Evolutionary conservation across 2,329 filamentous ascomycete genomes (phyloP).

Genomic region (Bipolaris zeicola): DNA sequence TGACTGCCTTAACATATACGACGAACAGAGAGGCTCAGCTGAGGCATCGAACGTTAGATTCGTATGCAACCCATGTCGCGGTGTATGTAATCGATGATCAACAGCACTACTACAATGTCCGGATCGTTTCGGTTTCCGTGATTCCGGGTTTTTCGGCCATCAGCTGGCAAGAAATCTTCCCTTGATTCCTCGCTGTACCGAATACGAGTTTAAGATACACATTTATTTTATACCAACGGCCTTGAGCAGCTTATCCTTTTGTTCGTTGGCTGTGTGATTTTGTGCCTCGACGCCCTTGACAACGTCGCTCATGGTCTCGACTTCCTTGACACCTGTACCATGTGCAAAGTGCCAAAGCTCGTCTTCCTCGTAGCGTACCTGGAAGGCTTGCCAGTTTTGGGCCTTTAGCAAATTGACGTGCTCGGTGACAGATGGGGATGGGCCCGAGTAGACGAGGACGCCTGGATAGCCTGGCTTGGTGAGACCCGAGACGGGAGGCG

Average conservation of each 20-base stretch:
- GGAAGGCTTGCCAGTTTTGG: constrained; percentile 55
- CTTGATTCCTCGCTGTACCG: background rate
- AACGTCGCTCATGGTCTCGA: constrained; percentile 53
- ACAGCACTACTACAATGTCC: background rate
- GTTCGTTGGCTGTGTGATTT: constrained; percentile 7
- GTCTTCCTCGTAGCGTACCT: constrained; percentile 50
- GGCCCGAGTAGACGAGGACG: constrained; percentile 52
- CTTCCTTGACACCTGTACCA: constrained; percentile 49
- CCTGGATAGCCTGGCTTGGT: constrained; percentile 57
- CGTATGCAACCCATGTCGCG: too few species aligned
- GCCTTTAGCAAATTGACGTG: constrained; percentile 52
- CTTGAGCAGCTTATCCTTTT: constrained; percentile 41
- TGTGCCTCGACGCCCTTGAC: constrained; percentile 44
- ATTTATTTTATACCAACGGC: constrained; percentile 44
- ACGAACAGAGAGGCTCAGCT: too few species aligned
- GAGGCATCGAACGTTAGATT: background rate
- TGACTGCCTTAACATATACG: background rate
- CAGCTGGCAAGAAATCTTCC: background rate
- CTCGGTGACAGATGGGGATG: constrained; percentile 44
- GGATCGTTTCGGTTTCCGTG: background rate
- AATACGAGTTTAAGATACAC: background rate
- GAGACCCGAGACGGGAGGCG: constrained; percentile 45
- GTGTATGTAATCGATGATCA: background rate
- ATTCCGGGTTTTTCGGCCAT: too few species aligned
- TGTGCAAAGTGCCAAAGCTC: constrained; percentile 50